A percentile compares a stretch with the other conserved stretches of the same genome.
Evolutionary conservation across 2,329 filamentous ascomycete species (phyloP).

Genomic region (Allantophomopsis lycopodina): DNA sequence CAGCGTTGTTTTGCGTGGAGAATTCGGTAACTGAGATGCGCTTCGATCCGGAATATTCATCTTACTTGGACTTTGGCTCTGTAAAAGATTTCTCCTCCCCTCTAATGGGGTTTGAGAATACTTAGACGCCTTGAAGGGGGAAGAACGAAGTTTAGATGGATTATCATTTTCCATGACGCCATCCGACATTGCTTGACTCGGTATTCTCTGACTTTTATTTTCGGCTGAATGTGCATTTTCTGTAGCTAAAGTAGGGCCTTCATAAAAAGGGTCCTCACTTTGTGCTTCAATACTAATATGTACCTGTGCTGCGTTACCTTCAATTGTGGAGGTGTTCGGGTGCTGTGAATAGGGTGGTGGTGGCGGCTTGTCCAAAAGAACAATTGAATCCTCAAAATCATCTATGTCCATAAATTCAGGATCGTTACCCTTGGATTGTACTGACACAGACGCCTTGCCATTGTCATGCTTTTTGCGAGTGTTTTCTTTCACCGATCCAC

Average conservation of each 20-base stretch:
- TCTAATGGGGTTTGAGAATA: neutral
- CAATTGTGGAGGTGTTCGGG: no score
- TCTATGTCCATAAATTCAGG: slow-evolving; percentile 19
- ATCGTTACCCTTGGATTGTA: neutral
- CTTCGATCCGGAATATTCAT: neutral
- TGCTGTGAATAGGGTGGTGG: neutral
- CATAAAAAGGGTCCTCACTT: neutral
- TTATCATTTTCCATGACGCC: neutral
- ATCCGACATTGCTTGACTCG: slow-evolving; percentile 10
- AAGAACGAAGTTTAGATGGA: no score
- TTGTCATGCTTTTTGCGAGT: neutral
- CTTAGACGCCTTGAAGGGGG: neutral
- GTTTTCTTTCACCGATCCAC: neutral
- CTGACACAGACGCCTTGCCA: neutral
- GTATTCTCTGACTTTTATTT: slow-evolving; percentile 11
- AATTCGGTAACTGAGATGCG: slow-evolving; percentile 2
- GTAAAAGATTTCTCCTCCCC: no score
- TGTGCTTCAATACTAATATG: neutral
- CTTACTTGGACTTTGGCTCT: no score
- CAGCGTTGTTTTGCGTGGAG: neutral
- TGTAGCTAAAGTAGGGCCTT: slow-evolving; percentile 7
- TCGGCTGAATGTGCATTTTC: slow-evolving; percentile 13
- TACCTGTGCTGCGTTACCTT: neutral
- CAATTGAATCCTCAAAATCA: slow-evolving; percentile 4
- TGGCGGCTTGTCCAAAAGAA: neutral